These are phyloP conservation scores for Thermothielavioides terrestris DNA, from an alignment of 495 filamentous ascomycete genomes.

Conservation along the genomic window DNA sequence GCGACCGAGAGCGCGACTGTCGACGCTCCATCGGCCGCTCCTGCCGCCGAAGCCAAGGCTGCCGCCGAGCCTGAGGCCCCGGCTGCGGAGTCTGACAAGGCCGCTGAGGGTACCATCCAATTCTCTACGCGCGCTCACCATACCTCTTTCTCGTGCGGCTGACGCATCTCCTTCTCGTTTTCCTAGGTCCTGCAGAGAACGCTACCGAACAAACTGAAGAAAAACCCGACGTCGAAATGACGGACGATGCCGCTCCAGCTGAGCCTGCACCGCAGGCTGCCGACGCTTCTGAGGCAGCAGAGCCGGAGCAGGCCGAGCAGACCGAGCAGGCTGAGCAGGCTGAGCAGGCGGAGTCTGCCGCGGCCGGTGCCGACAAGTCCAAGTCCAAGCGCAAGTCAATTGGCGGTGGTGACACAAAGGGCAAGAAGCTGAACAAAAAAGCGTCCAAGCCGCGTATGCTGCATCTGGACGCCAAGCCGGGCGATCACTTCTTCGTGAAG, in stretches of 20 bases:
- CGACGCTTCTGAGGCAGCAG: conserved; percentile 14
- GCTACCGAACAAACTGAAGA: conserved; percentile 20
- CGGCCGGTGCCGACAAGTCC: conserved; percentile 32
- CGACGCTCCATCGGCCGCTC: conserved; percentile 6
- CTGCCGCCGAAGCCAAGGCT: conserved; percentile 15
- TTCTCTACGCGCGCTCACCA: neutral
- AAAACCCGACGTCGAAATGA: conserved; percentile 32
- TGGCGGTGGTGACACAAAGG: conserved; percentile 58
- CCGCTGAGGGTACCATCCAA: conserved; percentile 14
- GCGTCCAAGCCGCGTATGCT: conserved; percentile 61
- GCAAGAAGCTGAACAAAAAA: conserved; percentile 77
- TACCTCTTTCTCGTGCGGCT: conserved; percentile 9
- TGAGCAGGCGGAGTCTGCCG: conserved; percentile 15
- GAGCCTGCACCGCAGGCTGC: conserved; percentile 19
- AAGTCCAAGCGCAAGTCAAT: conserved; percentile 56
- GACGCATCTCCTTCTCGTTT: conserved; percentile 5
- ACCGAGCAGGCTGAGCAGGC: no score
- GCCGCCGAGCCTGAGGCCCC: conserved; percentile 12
- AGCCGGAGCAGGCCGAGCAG: neutral
- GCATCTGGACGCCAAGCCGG: conserved; percentile 71
- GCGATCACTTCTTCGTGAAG: conserved; percentile 76
- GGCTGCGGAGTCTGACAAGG: conserved; percentile 14
- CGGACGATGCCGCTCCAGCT: conserved; percentile 24
- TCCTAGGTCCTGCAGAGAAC: conserved; percentile 16
- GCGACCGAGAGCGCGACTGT: conserved; percentile 8